These are phyloP conservation scores for Aspergillus jensenii DNA, from an alignment of 2,329 filamentous ascomycete species.

Conservation along the genomic window DNA sequence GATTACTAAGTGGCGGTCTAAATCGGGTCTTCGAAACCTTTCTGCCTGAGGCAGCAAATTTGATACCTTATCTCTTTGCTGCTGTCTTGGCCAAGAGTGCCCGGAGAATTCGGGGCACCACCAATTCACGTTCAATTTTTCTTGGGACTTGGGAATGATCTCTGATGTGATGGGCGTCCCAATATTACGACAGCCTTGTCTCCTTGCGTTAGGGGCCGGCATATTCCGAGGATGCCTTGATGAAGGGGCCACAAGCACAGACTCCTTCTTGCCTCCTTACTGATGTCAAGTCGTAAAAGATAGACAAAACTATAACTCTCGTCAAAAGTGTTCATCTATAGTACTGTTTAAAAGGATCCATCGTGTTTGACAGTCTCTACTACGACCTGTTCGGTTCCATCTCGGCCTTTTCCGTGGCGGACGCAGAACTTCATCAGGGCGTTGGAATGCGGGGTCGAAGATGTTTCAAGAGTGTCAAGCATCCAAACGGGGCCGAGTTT, in stretches of 20 bases:
- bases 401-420: no score
- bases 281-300: neutral
- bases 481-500: slow-evolving; percentile 5
- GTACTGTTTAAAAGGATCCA: no score
- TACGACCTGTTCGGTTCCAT: no score
- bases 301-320: no score
- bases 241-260: neutral
- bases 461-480: slow-evolving; percentile 20
- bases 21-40: neutral
- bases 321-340: neutral
- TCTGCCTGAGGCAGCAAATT: neutral
- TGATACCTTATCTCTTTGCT: neutral
- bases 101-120: neutral
- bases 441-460: slow-evolving; percentile 22
- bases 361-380: no score
- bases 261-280: neutral
- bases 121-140: neutral
- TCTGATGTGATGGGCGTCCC: neutral
- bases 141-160: neutral
- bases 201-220: neutral
- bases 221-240: neutral
- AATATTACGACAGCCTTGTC: neutral
- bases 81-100: neutral
- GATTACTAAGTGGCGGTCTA: slow-evolving; percentile 1
- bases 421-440: neutral